A percentile compares a stretch with the other conserved stretches of the same genome.
Evolutionary conservation across 2,329 filamentous ascomycete genomes (phyloP).

Genomic region (Fusarium palustre): DNA sequence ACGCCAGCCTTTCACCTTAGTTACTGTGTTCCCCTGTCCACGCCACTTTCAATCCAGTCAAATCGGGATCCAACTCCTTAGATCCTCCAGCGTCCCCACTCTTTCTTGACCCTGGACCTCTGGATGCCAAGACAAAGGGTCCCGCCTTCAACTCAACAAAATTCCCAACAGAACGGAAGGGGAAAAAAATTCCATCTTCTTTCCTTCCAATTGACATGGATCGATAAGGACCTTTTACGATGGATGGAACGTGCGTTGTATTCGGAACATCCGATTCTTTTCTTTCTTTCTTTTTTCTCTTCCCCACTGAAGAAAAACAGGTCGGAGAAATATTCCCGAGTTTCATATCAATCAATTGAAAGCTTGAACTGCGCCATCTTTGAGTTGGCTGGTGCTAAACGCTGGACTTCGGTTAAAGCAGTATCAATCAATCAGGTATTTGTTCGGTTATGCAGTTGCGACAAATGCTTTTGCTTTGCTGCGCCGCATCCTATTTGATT

Average conservation of each 20-base stretch:
- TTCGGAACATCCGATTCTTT: conserved; percentile 17
- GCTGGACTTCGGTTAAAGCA: background rate
- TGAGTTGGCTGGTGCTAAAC: background rate
- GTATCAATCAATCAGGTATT: background rate
- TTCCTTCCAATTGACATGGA: conserved; percentile 14
- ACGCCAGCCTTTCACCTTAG: conserved; percentile 13
- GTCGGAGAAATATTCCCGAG: conserved; percentile 8
- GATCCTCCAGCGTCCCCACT: background rate
- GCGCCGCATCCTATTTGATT: conserved; percentile 16
- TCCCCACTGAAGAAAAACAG: conserved; percentile 17
- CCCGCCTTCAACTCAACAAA: conserved; percentile 51
- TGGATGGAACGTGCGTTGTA: background rate
- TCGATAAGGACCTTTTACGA: background rate
- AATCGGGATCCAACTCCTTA: conserved; percentile 16
- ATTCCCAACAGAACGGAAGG: conserved; percentile 53
- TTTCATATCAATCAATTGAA: conserved; percentile 7
- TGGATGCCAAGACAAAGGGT: conserved; percentile 40
- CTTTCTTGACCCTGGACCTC: conserved; percentile 35
- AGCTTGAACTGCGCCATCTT: conserved; percentile 10
- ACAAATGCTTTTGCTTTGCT: conserved; percentile 1
- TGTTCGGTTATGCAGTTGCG: conserved; percentile 10
- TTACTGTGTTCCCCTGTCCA: background rate
- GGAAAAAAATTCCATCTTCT: conserved; percentile 22
- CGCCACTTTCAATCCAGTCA: conserved; percentile 21
- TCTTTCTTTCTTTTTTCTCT: background rate